Conservation (phyloP, 495 filamentous ascomycete species). For the Astrothelium macrocarpum region DNA sequence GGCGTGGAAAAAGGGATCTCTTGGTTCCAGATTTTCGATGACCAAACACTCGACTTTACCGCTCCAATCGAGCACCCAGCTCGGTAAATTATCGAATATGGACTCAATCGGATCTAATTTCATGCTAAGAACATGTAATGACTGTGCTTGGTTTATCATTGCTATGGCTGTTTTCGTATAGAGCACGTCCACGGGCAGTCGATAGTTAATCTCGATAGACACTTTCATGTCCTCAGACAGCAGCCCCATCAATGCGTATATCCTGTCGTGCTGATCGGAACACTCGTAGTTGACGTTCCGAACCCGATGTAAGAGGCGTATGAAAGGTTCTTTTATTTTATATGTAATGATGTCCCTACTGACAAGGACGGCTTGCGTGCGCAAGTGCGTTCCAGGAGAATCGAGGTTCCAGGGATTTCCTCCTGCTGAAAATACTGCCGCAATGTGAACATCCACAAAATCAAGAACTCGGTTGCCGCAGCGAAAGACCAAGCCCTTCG, state of each 20-base stretch:
- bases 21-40: background rate
- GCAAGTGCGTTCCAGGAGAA: background rate
- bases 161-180: background rate
- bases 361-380: background rate
- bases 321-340: background rate
- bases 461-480: background rate
- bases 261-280: background rate
- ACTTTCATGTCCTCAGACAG: background rate
- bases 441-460: background rate
- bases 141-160: background rate
- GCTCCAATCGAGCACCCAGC: background rate
- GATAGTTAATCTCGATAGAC: background rate
- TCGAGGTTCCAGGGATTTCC: background rate
- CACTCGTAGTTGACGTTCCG: background rate
- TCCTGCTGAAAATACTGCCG: background rate
- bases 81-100: background rate
- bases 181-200: background rate
- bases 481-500: background rate
- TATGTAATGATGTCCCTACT: background rate
- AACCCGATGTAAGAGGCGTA: background rate
- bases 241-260: background rate
- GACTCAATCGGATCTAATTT: too few species aligned
- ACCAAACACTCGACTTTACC: background rate
- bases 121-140: background rate
- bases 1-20: background rate